phyloP scores from a whole-genome alignment of 2,329 filamentous ascomycete genomes.

The Colletotrichum nymphaeae region DNA sequence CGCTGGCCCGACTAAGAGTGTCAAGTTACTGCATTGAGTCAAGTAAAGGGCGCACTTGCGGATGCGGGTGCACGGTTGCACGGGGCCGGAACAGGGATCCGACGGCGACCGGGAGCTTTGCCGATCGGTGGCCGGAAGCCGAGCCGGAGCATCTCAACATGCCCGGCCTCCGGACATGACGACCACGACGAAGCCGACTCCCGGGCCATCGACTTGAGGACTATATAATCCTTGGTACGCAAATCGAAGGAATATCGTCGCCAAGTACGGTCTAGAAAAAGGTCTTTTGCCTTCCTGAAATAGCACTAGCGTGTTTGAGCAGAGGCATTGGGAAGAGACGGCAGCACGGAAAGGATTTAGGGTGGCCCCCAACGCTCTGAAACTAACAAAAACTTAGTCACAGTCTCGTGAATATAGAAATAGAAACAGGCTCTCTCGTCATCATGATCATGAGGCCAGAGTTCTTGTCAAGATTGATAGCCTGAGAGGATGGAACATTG shows the following conservation, averaged over 20 bases:
- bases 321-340: neutral
- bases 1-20: neutral
- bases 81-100: neutral
- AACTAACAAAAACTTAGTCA: rapidly evolving
- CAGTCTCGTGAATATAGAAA: too few species aligned
- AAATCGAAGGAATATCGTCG: neutral
- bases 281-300: neutral
- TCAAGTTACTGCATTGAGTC: neutral
- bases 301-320: neutral
- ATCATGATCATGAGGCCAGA: too few species aligned
- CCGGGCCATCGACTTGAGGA: neutral
- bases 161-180: neutral
- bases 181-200: neutral
- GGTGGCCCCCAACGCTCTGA: too few species aligned
- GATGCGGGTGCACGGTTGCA: neutral
- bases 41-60: neutral
- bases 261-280: neutral
- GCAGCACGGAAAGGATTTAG: neutral
- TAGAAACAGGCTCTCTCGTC: too few species aligned
- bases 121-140: neutral
- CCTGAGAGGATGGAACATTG: too few species aligned
- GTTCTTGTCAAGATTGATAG: too few species aligned
- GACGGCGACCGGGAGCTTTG: neutral
- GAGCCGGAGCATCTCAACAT: neutral
- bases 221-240: rapidly evolving